These are phyloP conservation scores for Mucuna pruriens DNA, from an alignment of 306 rosid genomes.

Conservation along the genomic window DNA sequence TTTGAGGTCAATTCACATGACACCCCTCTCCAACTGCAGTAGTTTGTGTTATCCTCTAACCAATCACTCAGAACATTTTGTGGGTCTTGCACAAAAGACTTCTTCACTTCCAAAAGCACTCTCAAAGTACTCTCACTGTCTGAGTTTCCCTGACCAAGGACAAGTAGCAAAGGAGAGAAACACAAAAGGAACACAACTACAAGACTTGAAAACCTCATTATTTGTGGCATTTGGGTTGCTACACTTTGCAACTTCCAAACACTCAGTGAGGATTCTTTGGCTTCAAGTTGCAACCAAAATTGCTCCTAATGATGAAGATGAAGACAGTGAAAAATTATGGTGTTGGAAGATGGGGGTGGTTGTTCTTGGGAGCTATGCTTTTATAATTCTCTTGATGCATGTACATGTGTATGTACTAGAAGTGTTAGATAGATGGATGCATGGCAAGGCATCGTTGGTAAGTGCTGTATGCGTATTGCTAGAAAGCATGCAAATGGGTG, in stretches of 20 bases:
- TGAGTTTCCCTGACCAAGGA: conserved; percentile 40
- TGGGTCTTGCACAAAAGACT: conserved; percentile 67
- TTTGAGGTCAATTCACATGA: conserved; percentile 50
- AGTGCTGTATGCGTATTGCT: conserved; percentile 26
- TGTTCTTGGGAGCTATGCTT: conserved; percentile 29
- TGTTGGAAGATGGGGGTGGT: conserved; percentile 16
- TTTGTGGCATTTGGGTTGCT: conserved; percentile 24
- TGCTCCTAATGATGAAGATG: neutral
- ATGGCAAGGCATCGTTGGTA: conserved; percentile 44
- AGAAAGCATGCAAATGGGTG: conserved; percentile 36
- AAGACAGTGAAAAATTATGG: neutral
- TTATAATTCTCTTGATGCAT: conserved; percentile 43
- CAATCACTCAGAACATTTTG: conserved; percentile 67
- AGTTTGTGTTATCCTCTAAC: conserved; percentile 59
- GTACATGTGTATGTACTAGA: neutral
- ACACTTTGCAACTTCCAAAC: conserved; percentile 3
- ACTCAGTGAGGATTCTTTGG: conserved; percentile 24
- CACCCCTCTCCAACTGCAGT: conserved; percentile 83
- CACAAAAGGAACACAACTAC: conserved; percentile 32
- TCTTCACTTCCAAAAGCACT: conserved; percentile 76
- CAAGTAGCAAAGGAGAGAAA: conserved; percentile 34
- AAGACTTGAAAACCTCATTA: conserved; percentile 33
- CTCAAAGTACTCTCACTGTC: conserved; percentile 50
- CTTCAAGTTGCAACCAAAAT: neutral
- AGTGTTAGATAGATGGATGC: conserved; percentile 29